Evolutionary conservation across 257 asterid genomes (phyloP), one percentile per base, ranked within the genome.

Genomic region (Solanum pennellii): DNA sequence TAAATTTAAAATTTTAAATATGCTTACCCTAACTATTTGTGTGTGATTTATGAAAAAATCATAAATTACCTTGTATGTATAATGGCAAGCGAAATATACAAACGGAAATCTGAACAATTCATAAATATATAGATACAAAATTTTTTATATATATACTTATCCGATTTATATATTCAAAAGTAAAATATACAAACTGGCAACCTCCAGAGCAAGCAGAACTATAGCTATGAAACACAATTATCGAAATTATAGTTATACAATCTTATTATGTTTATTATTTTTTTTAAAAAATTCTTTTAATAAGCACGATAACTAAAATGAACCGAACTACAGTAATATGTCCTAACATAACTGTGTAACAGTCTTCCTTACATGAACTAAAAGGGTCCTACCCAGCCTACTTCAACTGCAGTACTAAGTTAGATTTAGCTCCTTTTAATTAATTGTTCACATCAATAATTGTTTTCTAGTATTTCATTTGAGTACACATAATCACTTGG

Each of bases 161-260:
- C 9, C 9, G 18, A 52, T 15, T 14, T 14, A 0, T 49, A 15
- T 49, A 49, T 49, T 15, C 21, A 3, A 8, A 49, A 49, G 59
- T 3, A 3, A 49, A 49, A 49, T 49, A 49, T 5, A 52, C n/a
- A 52, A 16, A 16, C 4, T 0, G 9, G 2, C 62, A 52, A 1
- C 1, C 0, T 52, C 10, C n/a, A 18, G 16, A 52, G 0, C 4
- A 52, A 3, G 20, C 23, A 18, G 0, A 7, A 52, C n/a, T 52
- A 52, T 18, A 18, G 0, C 2, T 52, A 52, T 52, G 1, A 18
- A 52, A 0, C 1, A 0, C 11, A 52, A 52, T 52, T 52, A 52
- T 52, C 0, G 0, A 52, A 52, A 52, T 0, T 52, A 18, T 52
- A 52, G 4, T 52, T 52, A 52, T 52, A 18, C 0, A 52, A 0